Conservation (phyloP, 805 yeast genomes). For the Lachancea thermotolerans region DNA sequence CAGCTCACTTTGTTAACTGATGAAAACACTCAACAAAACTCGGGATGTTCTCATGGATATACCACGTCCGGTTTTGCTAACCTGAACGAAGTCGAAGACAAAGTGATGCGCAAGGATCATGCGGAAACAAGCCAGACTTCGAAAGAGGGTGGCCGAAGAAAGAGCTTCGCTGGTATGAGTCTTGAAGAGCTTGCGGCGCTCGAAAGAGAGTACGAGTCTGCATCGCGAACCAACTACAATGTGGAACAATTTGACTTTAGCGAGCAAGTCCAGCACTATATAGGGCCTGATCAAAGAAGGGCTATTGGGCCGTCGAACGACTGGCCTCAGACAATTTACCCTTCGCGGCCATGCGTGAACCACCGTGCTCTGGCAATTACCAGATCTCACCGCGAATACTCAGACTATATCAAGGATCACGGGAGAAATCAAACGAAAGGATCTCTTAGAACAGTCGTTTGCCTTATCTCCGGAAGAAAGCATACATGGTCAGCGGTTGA, state of each 20-base stretch:
- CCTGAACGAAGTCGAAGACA: conserved; percentile 31
- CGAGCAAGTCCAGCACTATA: conserved; percentile 20
- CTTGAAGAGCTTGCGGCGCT: conserved; percentile 26
- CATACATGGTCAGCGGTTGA: conserved; percentile 75
- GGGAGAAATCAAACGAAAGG: conserved; percentile 9
- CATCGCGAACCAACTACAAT: conserved; percentile 19
- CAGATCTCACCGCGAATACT: conserved; percentile 15
- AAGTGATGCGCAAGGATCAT: conserved; percentile 8
- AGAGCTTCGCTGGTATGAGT: conserved; percentile 30
- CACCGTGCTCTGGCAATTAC: conserved; percentile 27
- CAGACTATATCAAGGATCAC: conserved; percentile 11
- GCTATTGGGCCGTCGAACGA: conserved; percentile 6
- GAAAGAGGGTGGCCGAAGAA: too few species aligned
- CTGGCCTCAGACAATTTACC: conserved; percentile 28
- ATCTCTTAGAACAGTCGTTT: conserved; percentile 41
- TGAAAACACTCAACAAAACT: conserved; percentile 26
- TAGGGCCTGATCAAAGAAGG: conserved; percentile 9
- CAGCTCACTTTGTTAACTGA: conserved; percentile 18
- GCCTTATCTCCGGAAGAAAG: conserved; percentile 56
- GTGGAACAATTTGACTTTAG: conserved; percentile 28
- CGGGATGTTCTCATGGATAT: conserved; percentile 27
- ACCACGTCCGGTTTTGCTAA: conserved; percentile 30
- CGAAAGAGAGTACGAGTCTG: conserved; percentile 24
- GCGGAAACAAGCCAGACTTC: too few species aligned
- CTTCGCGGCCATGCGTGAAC: conserved; percentile 29